A percentile compares a stretch with the other conserved stretches of the same genome.
Conservation (phyloP, 1,284 basidiomycete species). For the Fomes fomentarius region DNA sequence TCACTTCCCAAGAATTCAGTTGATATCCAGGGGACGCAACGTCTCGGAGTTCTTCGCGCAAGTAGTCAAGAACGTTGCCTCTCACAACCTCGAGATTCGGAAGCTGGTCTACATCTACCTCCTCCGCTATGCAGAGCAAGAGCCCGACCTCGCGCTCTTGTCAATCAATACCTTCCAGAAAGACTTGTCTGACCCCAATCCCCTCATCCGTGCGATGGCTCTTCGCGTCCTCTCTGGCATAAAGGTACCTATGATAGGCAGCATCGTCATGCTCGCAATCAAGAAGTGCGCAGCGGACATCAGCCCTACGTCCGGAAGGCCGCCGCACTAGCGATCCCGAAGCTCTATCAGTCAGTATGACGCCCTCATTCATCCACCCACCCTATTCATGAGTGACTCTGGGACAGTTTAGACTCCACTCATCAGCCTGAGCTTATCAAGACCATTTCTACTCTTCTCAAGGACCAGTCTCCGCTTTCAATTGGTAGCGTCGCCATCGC, state of each 20-base stretch:
- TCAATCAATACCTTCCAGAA: conserved; percentile 99
- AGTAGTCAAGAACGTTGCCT: conserved; percentile 93
- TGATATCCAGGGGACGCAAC: conserved; percentile 92
- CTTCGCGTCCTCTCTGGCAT: conserved; percentile 93
- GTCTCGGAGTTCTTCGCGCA: conserved; percentile 93
- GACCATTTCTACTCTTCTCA: conserved; percentile 76
- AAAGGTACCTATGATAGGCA: conserved; percentile 84
- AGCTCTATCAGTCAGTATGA: conserved; percentile 75
- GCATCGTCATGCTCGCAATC: conserved; percentile 86
- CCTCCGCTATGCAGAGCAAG: conserved; percentile 88
- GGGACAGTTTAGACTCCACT: conserved; percentile 69
- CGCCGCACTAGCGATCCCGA: conserved; percentile 88
- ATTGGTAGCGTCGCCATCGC: conserved; percentile 87
- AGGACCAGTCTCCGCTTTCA: conserved; percentile 86
- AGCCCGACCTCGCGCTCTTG: conserved; percentile 93
- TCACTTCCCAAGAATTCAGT: conserved; percentile 43
- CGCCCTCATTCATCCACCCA: background rate
- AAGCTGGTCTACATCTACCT: conserved; percentile 99
- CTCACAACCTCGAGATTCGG: conserved; percentile 89
- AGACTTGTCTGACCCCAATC: conserved; percentile 90
- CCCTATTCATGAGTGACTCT: background rate
- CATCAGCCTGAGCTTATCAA: conserved; percentile 76
- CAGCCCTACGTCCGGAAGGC: conserved; percentile 95
- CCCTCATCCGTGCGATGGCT: conserved; percentile 93
- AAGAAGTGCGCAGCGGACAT: conserved; percentile 90